Evolutionary conservation across 352 stramenopile genomes (phyloP).

Genomic region (Pythium rhizo-oryzae): DNA sequence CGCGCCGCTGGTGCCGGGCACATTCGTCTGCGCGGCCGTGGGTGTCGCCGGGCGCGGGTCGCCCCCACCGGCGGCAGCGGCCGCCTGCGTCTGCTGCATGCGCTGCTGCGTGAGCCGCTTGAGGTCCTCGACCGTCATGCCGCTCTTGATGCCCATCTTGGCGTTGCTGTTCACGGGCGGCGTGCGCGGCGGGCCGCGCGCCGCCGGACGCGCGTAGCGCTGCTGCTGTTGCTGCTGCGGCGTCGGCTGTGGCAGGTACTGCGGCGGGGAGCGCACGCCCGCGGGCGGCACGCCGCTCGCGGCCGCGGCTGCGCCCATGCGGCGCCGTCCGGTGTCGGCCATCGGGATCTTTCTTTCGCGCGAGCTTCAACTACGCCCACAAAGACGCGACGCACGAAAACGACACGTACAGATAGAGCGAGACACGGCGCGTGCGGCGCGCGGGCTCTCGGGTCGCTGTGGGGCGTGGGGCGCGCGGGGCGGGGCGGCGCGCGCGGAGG

Average conservation of each 20-base stretch:
- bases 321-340: slow-evolving; percentile 27
- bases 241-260: slow-evolving; percentile 33
- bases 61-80: background rate
- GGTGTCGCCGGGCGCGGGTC: slow-evolving; percentile 42
- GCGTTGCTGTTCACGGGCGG: slow-evolving; percentile 46
- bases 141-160: slow-evolving; percentile 89
- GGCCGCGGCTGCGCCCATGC: slow-evolving; percentile 13
- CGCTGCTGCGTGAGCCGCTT: slow-evolving; percentile 86
- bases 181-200: slow-evolving; percentile 32
- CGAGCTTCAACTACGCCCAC: background rate
- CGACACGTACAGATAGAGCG: slow-evolving; percentile 2
- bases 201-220: slow-evolving; percentile 30
- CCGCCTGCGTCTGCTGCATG: slow-evolving; percentile 63
- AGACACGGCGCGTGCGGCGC: slow-evolving; percentile 2
- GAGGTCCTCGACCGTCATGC: slow-evolving; percentile 88
- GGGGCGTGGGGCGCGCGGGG: background rate
- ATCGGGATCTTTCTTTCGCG: slow-evolving; percentile 1
- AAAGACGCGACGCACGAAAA: background rate
- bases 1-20: slow-evolving; percentile 12
- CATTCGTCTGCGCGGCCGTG: slow-evolving; percentile 20
- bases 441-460: background rate
- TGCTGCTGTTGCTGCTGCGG: slow-evolving; percentile 44
- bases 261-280: slow-evolving; percentile 28
- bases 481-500: slow-evolving; percentile 1
- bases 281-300: slow-evolving; percentile 6